Conservation (phyloP, 2,329 filamentous ascomycete species). For the Metarhizium rileyi region DNA sequence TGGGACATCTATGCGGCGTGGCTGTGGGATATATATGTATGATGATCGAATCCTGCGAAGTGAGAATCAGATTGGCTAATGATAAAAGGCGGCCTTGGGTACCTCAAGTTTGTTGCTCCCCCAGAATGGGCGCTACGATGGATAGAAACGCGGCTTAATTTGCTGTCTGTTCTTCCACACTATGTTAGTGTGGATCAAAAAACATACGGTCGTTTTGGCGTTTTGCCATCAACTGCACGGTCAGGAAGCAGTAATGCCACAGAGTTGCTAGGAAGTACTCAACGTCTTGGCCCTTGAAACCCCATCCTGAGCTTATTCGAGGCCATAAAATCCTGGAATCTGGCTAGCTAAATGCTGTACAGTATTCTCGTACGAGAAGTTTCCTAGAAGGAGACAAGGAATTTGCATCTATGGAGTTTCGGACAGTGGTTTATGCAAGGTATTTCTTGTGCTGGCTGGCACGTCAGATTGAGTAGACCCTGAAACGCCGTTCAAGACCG, state of each 20-base stretch:
- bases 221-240: slow-evolving; percentile 54
- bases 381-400: background rate
- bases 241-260: slow-evolving; percentile 37
- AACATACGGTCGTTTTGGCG: slow-evolving; percentile 85
- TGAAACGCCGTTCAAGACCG: background rate
- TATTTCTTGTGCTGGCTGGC: background rate
- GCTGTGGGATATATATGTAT: slow-evolving; percentile 76
- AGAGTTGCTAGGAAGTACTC: slow-evolving; percentile 50
- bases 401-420: background rate
- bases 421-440: background rate
- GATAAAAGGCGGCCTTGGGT: slow-evolving; percentile 67
- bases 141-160: slow-evolving; percentile 80
- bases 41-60: slow-evolving; percentile 20
- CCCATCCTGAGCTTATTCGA: background rate
- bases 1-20: slow-evolving; percentile 82
- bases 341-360: background rate
- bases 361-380: background rate
- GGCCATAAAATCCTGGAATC: background rate
- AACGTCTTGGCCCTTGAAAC: slow-evolving; percentile 58
- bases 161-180: slow-evolving; percentile 75
- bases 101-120: slow-evolving; percentile 80
- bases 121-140: slow-evolving; percentile 81
- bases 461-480: background rate
- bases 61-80: background rate
- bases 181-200: slow-evolving; percentile 95